Evolutionary conservation across 306 rosid species (phyloP).

Genomic region (Pyrus communis): DNA sequence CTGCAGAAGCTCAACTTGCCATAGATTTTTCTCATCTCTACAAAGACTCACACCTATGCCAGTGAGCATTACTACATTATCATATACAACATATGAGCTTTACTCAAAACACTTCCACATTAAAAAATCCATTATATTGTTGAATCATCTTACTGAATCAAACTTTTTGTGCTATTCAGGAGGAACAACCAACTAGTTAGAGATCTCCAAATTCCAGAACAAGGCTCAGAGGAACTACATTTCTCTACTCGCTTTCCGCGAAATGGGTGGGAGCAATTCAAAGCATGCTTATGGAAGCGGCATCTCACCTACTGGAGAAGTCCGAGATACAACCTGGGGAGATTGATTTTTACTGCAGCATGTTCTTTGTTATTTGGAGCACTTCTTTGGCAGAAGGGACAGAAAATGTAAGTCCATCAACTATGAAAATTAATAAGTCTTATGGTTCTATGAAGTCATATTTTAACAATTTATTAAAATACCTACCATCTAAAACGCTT

Average conservation of each 20-base stretch:
- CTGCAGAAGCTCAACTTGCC: conserved; percentile 14
- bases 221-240: conserved; percentile 1
- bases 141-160: background rate
- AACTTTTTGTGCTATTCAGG: background rate
- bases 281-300: conserved; percentile 27
- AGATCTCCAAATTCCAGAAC: conserved; percentile 9
- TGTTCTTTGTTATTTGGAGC: conserved; percentile 22
- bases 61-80: background rate
- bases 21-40: conserved; percentile 17
- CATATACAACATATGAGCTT: background rate
- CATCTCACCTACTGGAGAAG: conserved; percentile 30
- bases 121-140: no score
- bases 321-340: conserved; percentile 21
- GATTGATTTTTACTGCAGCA: background rate
- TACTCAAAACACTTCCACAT: no score
- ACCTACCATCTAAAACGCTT: background rate
- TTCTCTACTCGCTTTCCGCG: conserved; percentile 22
- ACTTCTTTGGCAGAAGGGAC: conserved; percentile 28
- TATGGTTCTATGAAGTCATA: background rate
- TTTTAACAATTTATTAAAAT: background rate
- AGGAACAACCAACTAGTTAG: conserved; percentile 10
- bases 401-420: conserved; percentile 13
- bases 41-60: conserved; percentile 14
- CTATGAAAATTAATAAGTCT: no score
- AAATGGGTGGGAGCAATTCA: conserved; percentile 28